Conservation (phyloP, 305 asterid species). For the Solanum chacoense region DNA sequence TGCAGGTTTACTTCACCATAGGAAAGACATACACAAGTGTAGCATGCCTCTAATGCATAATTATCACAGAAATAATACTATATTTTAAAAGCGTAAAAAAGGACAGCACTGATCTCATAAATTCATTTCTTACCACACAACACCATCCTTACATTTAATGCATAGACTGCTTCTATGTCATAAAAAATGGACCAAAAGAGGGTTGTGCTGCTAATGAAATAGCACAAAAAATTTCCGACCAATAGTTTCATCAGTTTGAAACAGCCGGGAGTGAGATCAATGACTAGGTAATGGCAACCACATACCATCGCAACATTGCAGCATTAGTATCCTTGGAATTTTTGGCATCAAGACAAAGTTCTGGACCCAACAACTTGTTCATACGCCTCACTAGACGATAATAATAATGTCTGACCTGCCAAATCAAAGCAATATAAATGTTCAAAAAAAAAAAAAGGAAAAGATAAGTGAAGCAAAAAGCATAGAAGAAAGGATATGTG, state of each 20-base stretch:
- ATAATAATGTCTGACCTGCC: constrained; percentile 90
- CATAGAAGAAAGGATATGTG: background rate
- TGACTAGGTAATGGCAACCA: background rate
- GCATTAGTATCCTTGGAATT: constrained; percentile 92
- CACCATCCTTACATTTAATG: background rate
- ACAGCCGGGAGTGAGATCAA: background rate
- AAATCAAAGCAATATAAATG: constrained; percentile 4
- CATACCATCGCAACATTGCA: constrained; percentile 97
- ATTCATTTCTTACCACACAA: background rate
- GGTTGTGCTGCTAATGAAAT: background rate
- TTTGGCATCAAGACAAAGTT: constrained; percentile 88
- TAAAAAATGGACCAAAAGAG: background rate
- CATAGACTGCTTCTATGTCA: background rate
- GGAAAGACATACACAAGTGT: background rate
- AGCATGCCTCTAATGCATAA: background rate
- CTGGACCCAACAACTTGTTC: constrained; percentile 97
- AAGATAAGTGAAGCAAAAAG: background rate
- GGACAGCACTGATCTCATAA: background rate
- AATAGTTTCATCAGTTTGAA: background rate
- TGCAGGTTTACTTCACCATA: background rate
- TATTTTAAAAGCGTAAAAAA: background rate
- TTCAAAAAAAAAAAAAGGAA: background rate
- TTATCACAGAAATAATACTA: background rate
- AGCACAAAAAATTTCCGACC: background rate
- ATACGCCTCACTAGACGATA: constrained; percentile 96